Evolutionary conservation across 106 monocot species (phyloP), one percentile per base, ranked within the genome.

Genomic region (Allium cepa): DNA sequence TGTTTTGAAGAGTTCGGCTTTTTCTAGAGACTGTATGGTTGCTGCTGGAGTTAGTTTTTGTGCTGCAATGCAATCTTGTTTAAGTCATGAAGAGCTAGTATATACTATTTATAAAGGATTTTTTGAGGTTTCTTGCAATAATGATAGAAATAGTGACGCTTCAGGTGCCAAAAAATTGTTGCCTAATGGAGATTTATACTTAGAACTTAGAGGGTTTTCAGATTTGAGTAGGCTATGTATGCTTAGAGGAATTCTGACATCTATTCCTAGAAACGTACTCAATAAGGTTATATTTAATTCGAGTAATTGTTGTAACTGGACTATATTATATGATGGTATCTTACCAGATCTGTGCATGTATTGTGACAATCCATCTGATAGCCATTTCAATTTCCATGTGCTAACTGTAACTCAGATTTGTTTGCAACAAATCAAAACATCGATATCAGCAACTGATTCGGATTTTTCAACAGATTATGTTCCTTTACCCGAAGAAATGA

Each of bases 321-420:
- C 90, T 68, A 74, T 90, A 65, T 77, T 99, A 46, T 90, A 83
- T 74, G 56, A 83, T 83, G 99, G 90, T 9, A 87, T 99, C 50
- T 70, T 99, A 22, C 89, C 93, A 36, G 99, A 93, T 65, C 87
- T 99, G 27, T 99, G 99, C 59, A 77, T 67, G 60, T 90, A 90
- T 36, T 93, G 90, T 50, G 90, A 93, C 64, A 87, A 90, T 47
- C 99, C 92, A 65, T 60, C 81, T 69, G 99, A 99, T 71, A 93
- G 90, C 70, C 99, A 99, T 78, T 99, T 99, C 87, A 99, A 99
- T 77, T 99, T 99, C 76, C 99, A 99, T 63, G 84, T 85, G n/a
- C 79, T 99, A 47, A 99, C 99, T 16, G 99, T 99, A 65, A 79
- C 82, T 2, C 99, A 99, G 72, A 99, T 99, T 47, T 87, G 93